A percentile compares a stretch with the other conserved stretches of the same genome.
Evolutionary conservation across 257 asterid genomes (phyloP).

Genomic region (Penstemon davidsonii): DNA sequence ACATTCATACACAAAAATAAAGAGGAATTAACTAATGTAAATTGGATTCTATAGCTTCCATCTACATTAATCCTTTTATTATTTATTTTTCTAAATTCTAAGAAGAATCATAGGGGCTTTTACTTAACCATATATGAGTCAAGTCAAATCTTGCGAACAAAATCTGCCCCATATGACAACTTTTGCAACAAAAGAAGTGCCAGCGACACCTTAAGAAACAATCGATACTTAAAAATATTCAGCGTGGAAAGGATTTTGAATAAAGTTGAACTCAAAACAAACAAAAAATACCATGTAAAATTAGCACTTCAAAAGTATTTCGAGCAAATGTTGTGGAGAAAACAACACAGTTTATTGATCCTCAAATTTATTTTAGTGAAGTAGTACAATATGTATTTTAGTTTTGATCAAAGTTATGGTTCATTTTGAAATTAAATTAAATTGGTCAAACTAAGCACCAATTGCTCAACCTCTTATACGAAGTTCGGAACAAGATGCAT

Average conservation of each 20-base stretch:
- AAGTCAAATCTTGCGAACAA: background rate
- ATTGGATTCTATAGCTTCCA: background rate
- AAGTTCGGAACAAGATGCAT: conserved; percentile 2
- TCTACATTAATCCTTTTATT: background rate
- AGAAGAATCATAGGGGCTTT: conserved; percentile 6
- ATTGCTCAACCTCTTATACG: background rate
- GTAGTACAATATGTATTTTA: background rate
- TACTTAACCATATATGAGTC: background rate
- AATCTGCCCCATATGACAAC: conserved; percentile 14
- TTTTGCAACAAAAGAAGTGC: background rate
- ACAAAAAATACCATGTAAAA: background rate
- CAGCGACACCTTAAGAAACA: background rate
- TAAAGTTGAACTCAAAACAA: background rate
- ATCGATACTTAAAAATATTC: background rate
- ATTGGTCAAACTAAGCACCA: conserved; percentile 10
- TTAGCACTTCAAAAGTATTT: background rate
- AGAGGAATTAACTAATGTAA: background rate
- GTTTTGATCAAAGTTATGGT: conserved; percentile 12
- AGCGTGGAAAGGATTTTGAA: background rate
- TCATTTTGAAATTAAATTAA: background rate
- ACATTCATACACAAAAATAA: background rate
- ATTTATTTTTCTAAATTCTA: conserved; percentile 1
- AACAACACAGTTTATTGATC: background rate
- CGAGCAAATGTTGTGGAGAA: background rate
- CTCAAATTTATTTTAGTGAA: conserved; percentile 15